Base-by-base conservation (phyloP, 345 rosid species). In the Boechera stricta region DNA sequence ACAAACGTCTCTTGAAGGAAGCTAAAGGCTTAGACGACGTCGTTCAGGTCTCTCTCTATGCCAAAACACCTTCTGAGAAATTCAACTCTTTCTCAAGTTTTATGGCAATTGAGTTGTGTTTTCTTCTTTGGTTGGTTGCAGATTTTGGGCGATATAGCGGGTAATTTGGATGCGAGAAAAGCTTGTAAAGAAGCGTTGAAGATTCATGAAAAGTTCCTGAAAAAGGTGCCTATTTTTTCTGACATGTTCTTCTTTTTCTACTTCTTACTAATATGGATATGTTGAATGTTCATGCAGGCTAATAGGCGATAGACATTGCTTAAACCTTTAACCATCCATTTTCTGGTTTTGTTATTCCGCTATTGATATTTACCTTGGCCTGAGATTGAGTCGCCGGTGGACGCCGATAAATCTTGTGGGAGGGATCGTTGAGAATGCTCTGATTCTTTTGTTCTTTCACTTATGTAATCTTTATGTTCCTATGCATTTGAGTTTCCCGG, bases 11-110 rank as follows among this genome's bases (percentile, higher is more conserved):
- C 69, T 73, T 94, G 58, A 88, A 84, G 73, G 98, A 94, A 82
- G 97, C 97, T 10, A 86, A 86, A 79, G 96, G 96, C 70, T 76
- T 90, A 44, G 98, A 94, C 72, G 98, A 94, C 73, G 86, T 94
- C 45, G 94, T 90, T 65, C 84, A 86, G 93, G 97, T 91, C 63
- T 18, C 44, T 61, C 57, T 75, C 69, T 31, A 15, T 24, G 31
- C 38, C 16, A 47, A 16, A 51, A 64, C 12, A 12, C 7, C 54
- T 57, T 36, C 2, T 10, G 38, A 63, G 29, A 63, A 11, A 44
- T 5, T 21, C 56, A 44, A 32, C 32, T 48, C n/a, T 28, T 42
- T 51, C 36, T 38, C 52, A 5, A 38, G 16, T 5, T 13, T 9
- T 58, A 63, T 63, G 42, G 44, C 5, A 1, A 51, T 18, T 53